Evolutionary conservation across 139 green algal species (phyloP).

Genomic region (Diplosphaera chodatii): DNA sequence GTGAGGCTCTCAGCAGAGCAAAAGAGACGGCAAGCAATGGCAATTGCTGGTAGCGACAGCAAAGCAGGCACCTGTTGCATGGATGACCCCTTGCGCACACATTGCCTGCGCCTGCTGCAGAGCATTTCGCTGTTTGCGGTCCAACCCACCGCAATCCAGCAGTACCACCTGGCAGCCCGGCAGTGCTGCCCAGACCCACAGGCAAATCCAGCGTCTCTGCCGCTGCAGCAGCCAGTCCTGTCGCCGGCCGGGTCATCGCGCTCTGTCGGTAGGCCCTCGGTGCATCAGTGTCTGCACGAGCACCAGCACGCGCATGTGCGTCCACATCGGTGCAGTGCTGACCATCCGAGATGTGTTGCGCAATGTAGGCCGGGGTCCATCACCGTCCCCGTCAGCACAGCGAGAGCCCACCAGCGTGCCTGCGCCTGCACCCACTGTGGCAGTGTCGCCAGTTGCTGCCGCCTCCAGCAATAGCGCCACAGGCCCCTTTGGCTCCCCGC

Average conservation of each 20-base stretch:
- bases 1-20: too few relatives aligned
- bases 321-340: too few relatives aligned
- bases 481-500: not conserved
- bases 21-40: too few relatives aligned
- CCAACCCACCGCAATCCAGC: constrained; percentile 79
- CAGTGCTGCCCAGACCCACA: constrained; percentile 34
- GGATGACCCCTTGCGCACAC: too few relatives aligned
- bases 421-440: not conserved
- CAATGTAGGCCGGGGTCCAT: too few relatives aligned
- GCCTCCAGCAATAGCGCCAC: not conserved
- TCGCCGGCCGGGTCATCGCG: not conserved
- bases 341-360: too few relatives aligned
- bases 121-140: constrained; percentile 45
- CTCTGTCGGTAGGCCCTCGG: not conserved
- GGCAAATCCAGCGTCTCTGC: too few relatives aligned
- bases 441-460: not conserved
- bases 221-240: not conserved
- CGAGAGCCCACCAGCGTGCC: constrained; percentile 6
- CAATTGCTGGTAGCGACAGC: too few relatives aligned
- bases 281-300: too few relatives aligned
- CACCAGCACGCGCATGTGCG: too few relatives aligned
- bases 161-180: constrained; percentile 65
- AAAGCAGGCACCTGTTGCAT: too few relatives aligned
- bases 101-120: constrained; percentile 12
- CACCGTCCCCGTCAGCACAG: not conserved